Evolutionary conservation across 2,329 filamentous ascomycete genomes (phyloP).

Genomic region (Ophiocordyceps camponoti-saundersi): DNA sequence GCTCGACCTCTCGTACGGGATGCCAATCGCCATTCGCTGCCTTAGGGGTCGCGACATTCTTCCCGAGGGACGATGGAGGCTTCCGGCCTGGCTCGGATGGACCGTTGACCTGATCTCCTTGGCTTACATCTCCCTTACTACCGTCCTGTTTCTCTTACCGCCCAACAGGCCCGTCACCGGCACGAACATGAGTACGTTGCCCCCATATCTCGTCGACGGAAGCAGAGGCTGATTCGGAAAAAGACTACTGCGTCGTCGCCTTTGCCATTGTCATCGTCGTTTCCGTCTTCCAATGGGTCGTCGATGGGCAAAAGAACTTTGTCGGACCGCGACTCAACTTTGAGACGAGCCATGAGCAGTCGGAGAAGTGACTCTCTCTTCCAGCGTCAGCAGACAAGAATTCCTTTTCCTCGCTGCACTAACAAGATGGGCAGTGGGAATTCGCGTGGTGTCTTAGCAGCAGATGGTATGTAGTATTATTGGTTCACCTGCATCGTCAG

Average conservation of each 20-base stretch:
- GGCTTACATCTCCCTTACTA: slow-evolving; percentile 47
- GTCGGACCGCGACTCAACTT: slow-evolving; percentile 11
- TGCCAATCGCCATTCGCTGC: slow-evolving; percentile 55
- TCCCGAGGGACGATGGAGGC: slow-evolving; percentile 27
- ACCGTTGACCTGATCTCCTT: slow-evolving; percentile 27
- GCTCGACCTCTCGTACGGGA: slow-evolving; percentile 55
- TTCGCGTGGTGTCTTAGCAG: no score
- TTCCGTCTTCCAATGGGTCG: slow-evolving; percentile 23
- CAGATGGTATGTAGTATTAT: no score
- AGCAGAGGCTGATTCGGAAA: neutral
- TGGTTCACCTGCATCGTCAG: neutral
- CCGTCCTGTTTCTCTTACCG: slow-evolving; percentile 56
- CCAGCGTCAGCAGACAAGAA: neutral
- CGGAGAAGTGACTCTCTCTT: neutral
- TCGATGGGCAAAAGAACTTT: slow-evolving; percentile 29
- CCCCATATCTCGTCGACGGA: neutral
- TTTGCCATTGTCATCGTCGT: slow-evolving; percentile 27
- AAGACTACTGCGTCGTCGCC: slow-evolving; percentile 25
- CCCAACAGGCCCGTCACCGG: slow-evolving; percentile 45
- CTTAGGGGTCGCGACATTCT: slow-evolving; percentile 46
- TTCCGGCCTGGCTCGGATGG: slow-evolving; percentile 19
- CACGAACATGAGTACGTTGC: slow-evolving; percentile 42
- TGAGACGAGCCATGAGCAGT: neutral
- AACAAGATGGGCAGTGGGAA: no score
- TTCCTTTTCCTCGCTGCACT: no score